These are phyloP conservation scores for Hansenula lynferdii DNA, from an alignment of 1,139 yeast genomes.

Conservation along the genomic window DNA sequence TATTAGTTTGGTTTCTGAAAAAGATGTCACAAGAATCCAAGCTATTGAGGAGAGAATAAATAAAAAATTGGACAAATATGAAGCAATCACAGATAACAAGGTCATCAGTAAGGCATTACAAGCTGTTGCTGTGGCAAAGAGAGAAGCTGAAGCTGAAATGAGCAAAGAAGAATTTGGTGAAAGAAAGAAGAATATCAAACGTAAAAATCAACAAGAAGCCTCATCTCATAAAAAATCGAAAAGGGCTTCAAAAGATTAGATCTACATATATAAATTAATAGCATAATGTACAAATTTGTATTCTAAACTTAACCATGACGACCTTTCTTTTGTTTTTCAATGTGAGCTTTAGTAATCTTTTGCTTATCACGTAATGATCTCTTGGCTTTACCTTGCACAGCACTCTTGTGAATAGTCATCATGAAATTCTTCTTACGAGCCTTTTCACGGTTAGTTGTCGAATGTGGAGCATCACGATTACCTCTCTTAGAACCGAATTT, in stretches of 20 bases:
- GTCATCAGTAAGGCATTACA: conserved; percentile 69
- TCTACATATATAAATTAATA: too few relatives aligned
- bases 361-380: conserved; percentile 89
- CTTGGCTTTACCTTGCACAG: conserved; percentile 91
- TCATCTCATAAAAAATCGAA: not conserved
- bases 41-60: conserved; percentile 85
- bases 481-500: conserved; percentile 87
- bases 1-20: conserved; percentile 73
- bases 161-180: conserved; percentile 88
- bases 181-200: conserved; percentile 49
- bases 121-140: conserved; percentile 72
- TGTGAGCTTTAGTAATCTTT: conserved; percentile 78
- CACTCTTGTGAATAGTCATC: conserved; percentile 95
- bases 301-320: conserved; percentile 10
- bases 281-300: too few relatives aligned
- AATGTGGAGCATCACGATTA: conserved; percentile 70
- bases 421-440: conserved; percentile 98
- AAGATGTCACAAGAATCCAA: conserved; percentile 75
- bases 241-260: too few relatives aligned
- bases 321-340: conserved; percentile 84
- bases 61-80: conserved; percentile 70
- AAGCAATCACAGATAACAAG: conserved; percentile 65
- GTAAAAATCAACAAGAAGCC: conserved; percentile 29
- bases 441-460: conserved; percentile 94
- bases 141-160: conserved; percentile 92